phyloP scores from a whole-genome alignment of 768 basidiomycete genomes.

The Lactifluus hygrophoroides region DNA sequence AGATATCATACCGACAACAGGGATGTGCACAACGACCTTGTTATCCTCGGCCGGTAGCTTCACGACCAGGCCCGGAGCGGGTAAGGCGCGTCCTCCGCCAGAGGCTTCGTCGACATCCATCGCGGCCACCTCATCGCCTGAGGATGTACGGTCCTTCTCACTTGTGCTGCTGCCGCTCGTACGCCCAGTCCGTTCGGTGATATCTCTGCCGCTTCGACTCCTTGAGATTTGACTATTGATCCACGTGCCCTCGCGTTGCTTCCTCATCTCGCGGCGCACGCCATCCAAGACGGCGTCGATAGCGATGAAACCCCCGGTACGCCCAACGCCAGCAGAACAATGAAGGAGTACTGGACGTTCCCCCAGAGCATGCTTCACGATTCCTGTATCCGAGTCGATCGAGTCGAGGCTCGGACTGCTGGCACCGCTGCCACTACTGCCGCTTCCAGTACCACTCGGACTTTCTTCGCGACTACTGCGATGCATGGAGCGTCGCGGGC shows the following conservation, averaged over 20 bases:
- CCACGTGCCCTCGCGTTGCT: constrained; percentile 27
- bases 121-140: constrained; percentile 20
- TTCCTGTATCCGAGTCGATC: constrained; percentile 47
- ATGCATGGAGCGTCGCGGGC: constrained; percentile 1
- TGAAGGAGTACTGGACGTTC: constrained; percentile 67
- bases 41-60: constrained; percentile 7
- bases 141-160: constrained; percentile 18
- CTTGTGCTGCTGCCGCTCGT: constrained; percentile 19
- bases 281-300: constrained; percentile 81
- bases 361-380: constrained; percentile 44
- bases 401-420: constrained; percentile 24
- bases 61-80: constrained; percentile 11
- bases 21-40: constrained; percentile 11
- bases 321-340: constrained; percentile 91
- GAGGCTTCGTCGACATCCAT: constrained; percentile 26
- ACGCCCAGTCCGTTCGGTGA: constrained; percentile 8
- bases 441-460: constrained; percentile 13
- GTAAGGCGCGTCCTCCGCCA: constrained; percentile 14
- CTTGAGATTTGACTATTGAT: constrained; percentile 13
- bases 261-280: constrained; percentile 49
- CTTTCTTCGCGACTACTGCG: constrained; percentile 13
- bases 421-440: constrained; percentile 13
- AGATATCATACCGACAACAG: constrained; percentile 14
- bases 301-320: constrained; percentile 90
- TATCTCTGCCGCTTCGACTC: constrained; percentile 17